Evolutionary conservation across 139 green algal genomes (phyloP).

Genomic region (Tetraselmis chui): DNA sequence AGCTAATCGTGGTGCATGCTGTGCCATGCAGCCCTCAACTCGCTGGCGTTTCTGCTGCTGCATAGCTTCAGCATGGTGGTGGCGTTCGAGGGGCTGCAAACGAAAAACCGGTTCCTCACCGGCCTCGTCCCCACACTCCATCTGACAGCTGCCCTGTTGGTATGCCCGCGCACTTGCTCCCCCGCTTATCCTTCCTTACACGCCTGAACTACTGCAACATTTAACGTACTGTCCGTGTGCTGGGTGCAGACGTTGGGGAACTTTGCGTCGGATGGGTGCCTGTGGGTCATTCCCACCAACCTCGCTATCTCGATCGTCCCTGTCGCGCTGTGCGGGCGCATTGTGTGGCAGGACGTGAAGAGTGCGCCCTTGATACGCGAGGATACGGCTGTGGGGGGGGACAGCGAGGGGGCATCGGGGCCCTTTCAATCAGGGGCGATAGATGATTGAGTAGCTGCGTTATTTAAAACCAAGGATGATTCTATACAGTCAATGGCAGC

Average conservation of each 20-base stretch:
- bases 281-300: constrained; percentile 21
- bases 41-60: constrained; percentile 39
- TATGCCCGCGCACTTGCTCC: background rate
- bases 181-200: background rate
- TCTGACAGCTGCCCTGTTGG: constrained; percentile 18
- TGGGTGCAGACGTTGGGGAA: constrained; percentile 25
- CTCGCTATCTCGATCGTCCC: constrained; percentile 9
- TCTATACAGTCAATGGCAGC: too few species aligned
- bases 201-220: too few species aligned
- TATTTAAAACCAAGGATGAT: too few species aligned
- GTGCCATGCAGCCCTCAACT: constrained; percentile 33
- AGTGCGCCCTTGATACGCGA: too few species aligned
- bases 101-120: background rate
- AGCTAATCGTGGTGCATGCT: too few species aligned
- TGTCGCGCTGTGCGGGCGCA: background rate
- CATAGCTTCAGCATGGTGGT: constrained; percentile 45
- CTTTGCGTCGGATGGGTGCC: constrained; percentile 21
- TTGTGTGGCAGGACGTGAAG: background rate
- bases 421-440: too few species aligned
- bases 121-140: background rate
- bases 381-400: too few species aligned
- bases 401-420: too few species aligned
- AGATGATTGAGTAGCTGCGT: too few species aligned
- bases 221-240: too few species aligned
- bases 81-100: constrained; percentile 25